These are phyloP conservation scores for Diaporthe nobilis DNA, from an alignment of 2,329 filamentous ascomycete species.

Conservation along the genomic window DNA sequence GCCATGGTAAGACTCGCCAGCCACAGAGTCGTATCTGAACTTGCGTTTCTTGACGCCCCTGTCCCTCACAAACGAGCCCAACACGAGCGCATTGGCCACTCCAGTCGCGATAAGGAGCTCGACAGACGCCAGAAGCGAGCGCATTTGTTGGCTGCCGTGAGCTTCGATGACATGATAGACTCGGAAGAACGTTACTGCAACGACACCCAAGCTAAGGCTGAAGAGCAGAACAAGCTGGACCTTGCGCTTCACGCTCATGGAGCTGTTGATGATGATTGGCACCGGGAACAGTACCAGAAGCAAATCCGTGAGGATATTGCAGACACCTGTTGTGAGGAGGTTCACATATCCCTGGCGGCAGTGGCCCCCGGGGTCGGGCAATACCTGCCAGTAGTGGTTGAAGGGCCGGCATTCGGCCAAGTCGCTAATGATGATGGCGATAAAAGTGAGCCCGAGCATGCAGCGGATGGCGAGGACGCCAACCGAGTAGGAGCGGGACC, in stretches of 20 bases:
- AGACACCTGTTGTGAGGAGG: conserved; percentile 89
- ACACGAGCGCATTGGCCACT: conserved; percentile 88
- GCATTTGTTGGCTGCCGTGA: conserved; percentile 84
- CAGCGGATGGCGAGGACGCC: conserved; percentile 80
- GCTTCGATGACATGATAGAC: conserved; percentile 82
- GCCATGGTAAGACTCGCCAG: conserved; percentile 45
- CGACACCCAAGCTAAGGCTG: conserved; percentile 84
- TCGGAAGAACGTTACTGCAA: conserved; percentile 84
- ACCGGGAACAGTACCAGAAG: conserved; percentile 91
- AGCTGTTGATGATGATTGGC: conserved; percentile 85
- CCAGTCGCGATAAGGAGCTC: conserved; percentile 91
- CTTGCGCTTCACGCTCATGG: conserved; percentile 84
- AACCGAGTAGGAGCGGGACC: conserved; percentile 82
- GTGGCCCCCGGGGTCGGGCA: conserved; percentile 86
- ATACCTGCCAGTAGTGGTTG: conserved; percentile 81
- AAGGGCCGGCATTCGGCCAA: conserved; percentile 87
- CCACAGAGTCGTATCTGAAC: conserved; percentile 76
- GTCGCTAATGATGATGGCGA: conserved; percentile 85
- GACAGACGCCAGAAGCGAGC: conserved; percentile 89
- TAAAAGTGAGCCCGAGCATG: conserved; percentile 83
- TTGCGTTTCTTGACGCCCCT: conserved; percentile 91
- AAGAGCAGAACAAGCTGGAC: conserved; percentile 85
- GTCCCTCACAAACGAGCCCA: conserved; percentile 94
- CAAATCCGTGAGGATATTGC: conserved; percentile 90
- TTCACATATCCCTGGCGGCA: conserved; percentile 92